Evolutionary conservation across 805 yeast species (phyloP).

Genomic region (Yarrowia sp.): DNA sequence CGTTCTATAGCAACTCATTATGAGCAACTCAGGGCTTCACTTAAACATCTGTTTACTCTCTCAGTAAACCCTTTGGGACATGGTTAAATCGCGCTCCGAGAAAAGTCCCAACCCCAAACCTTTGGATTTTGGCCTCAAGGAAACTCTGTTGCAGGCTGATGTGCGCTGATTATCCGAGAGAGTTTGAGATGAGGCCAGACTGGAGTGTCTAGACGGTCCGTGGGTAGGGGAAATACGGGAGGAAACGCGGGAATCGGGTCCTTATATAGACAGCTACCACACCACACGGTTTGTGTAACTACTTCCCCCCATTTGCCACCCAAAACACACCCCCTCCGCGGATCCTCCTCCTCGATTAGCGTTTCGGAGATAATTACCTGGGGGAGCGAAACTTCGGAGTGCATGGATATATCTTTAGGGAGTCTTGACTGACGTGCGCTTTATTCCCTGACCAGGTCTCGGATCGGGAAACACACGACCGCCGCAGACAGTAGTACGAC

Average conservation of each 20-base stretch:
- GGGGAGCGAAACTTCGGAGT: conserved; percentile 32
- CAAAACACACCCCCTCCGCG: neutral
- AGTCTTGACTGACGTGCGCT: conserved; percentile 35
- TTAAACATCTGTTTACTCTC: conserved; percentile 1
- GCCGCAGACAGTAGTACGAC: neutral
- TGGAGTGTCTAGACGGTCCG: no score
- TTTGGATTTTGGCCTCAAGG: neutral
- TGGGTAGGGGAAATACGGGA: no score
- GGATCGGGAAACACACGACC: conserved; percentile 19
- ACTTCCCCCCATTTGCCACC: neutral
- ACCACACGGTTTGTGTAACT: neutral
- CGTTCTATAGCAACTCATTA: neutral
- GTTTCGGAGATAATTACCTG: conserved; percentile 38
- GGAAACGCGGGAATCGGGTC: no score
- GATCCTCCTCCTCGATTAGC: conserved; percentile 7
- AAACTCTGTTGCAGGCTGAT: conserved; percentile 23
- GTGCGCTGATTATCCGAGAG: conserved; percentile 38
- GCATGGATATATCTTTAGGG: conserved; percentile 35
- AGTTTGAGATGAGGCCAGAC: conserved; percentile 14
- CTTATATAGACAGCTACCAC: neutral
- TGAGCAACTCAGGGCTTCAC: no score
- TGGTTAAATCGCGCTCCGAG: conserved; percentile 38
- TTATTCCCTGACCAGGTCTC: conserved; percentile 28
- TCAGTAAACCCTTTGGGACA: conserved; percentile 26
- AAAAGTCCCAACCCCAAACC: conserved; percentile 18